Conservation (phyloP, 2,329 filamentous ascomycete genomes). For the Tolypocladium endophyticum region DNA sequence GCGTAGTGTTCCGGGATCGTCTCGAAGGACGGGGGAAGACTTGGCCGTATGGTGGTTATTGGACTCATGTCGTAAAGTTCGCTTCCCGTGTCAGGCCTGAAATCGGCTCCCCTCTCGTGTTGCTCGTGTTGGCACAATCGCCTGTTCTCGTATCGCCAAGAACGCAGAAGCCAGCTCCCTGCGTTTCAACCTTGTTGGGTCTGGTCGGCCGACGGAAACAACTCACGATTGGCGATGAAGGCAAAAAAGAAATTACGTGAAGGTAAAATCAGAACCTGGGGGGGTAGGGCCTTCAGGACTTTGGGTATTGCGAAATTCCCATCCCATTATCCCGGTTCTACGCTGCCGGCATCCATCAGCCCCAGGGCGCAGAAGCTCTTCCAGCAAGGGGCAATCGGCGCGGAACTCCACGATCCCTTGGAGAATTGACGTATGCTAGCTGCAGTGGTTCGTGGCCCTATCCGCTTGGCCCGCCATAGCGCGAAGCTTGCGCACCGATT, state of each 20-base stretch:
- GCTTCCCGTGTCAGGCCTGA: not conserved
- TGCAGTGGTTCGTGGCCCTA: not conserved
- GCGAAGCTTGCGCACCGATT: not conserved
- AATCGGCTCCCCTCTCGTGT: not conserved
- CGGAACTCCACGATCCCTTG: conserved; percentile 1
- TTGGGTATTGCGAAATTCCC: not conserved
- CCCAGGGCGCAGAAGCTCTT: not conserved
- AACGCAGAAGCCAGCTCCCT: not conserved
- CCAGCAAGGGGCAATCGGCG: not conserved
- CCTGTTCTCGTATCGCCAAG: not conserved
- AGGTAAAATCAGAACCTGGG: not conserved
- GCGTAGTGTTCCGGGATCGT: conserved; percentile 6
- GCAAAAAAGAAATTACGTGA: not conserved
- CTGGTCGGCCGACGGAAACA: not conserved
- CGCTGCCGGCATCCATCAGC: not conserved
- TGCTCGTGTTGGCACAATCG: not conserved
- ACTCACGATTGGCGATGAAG: not conserved
- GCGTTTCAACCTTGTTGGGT: not conserved
- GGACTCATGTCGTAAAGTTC: conserved; percentile 8
- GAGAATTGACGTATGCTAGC: conserved; percentile 3
- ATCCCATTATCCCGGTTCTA: not conserved
- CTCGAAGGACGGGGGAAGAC: conserved; percentile 5
- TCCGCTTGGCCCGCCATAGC: not conserved
- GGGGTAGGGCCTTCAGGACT: not conserved
- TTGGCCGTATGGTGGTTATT: conserved; percentile 6